Evolutionary conservation across 2,329 filamentous ascomycete genomes (phyloP), one percentile per base, ranked within the genome.

Genomic region (Raffaelea ambrosiae): DNA sequence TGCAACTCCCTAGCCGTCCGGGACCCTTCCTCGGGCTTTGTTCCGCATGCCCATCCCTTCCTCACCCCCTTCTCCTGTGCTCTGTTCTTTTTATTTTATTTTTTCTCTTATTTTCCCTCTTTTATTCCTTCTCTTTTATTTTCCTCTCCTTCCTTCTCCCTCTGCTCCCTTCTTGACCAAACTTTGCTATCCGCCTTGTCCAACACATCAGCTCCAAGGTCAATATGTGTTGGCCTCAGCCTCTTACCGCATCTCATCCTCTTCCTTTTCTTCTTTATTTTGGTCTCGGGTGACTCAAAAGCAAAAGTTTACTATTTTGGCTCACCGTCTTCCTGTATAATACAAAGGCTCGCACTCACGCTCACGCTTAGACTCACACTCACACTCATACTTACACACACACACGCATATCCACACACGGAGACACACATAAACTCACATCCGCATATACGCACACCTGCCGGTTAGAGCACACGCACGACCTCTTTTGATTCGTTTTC

Each of bases 141-240:
- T 8, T 22, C 13, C 21, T 21, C 29, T 29, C 16, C 19, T 47
- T 29, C 33, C 31, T 38, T 29, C 33, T 23, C 13, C 36, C 38
- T 19, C 8, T 9, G 36, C 44, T 14, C 20, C 22, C 11, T 8
- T 7, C 5, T 29, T n/a, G 20, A n/a, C 31, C 20, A 38, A 8
- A 9, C 20, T 19, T n/a, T 18, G 16, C 40, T 33, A n/a, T 20
- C 26, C 16, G 22, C 16, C 31, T 5, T 13, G 43, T 31, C 38
- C 21, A 20, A 35, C 35, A 14, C 23, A 36, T 19, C 40, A 40
- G 31, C 44, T 33, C 38, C 38, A 13, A 20, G 44, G 29, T 42
- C 48, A 51, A 35, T 43, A 47, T 53, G 52, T 43, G 47, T 42
- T 50, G 48, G 47, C 46, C 20, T n/a, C n/a, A n/a, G 20, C 23